These are phyloP conservation scores for Trypanosoma mega DNA, from an alignment of 208 protist genomes.

Conservation along the genomic window DNA sequence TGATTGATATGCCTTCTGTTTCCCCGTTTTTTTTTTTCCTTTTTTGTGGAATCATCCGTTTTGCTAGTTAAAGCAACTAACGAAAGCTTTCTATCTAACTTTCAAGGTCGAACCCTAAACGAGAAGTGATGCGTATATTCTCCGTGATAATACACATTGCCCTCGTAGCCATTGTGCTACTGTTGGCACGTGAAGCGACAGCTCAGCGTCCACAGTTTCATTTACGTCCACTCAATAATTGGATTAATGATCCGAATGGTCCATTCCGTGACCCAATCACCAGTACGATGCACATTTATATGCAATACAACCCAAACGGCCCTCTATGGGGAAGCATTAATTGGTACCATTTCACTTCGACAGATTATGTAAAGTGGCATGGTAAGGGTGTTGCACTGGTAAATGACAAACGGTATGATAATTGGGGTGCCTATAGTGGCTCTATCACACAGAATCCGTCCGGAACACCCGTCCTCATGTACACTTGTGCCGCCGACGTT, in stretches of 20 bases:
- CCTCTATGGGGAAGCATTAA: conserved; percentile 51
- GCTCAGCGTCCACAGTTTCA: conserved; percentile 39
- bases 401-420: conserved; percentile 51
- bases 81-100: no score
- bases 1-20: no score
- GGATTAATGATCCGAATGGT: conserved; percentile 68
- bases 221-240: conserved; percentile 43
- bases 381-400: conserved; percentile 29
- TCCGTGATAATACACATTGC: no score
- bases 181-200: not conserved
- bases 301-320: conserved; percentile 66
- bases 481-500: conserved; percentile 46
- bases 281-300: conserved; percentile 51
- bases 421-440: conserved; percentile 41
- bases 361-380: conserved; percentile 64
- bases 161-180: not conserved
- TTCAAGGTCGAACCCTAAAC: no score
- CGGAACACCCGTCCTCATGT: conserved; percentile 37
- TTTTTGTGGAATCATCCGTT: no score
- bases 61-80: no score
- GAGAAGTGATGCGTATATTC: no score
- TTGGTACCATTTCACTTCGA: conserved; percentile 63
- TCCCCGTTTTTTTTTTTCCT: no score
- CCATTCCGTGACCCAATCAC: conserved; percentile 61
- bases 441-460: conserved; percentile 45